These are phyloP conservation scores for Willaertia magna DNA, from an alignment of 208 protist species.

Conservation along the genomic window DNA sequence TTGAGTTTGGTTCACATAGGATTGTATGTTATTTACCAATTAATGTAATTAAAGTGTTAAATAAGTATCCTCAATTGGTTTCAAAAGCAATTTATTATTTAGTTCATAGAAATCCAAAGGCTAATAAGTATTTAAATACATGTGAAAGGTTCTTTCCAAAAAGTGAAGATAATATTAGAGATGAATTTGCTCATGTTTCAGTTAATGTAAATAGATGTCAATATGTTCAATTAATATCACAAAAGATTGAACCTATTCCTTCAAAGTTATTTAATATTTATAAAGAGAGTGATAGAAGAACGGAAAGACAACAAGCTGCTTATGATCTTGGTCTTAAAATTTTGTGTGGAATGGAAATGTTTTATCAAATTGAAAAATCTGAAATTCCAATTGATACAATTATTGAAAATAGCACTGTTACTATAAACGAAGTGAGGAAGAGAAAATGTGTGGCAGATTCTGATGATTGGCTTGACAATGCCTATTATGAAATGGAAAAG, in stretches of 20 bases:
- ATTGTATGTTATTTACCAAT: background rate
- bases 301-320: background rate
- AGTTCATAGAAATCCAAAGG: background rate
- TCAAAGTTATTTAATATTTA: background rate
- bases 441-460: background rate
- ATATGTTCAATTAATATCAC: background rate
- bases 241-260: background rate
- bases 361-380: background rate
- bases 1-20: background rate
- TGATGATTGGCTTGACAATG: background rate
- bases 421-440: background rate
- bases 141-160: background rate
- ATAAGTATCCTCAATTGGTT: background rate
- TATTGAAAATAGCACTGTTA: background rate
- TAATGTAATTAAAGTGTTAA: background rate
- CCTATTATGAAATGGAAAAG: background rate
- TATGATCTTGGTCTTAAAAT: background rate
- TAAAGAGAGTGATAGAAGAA: background rate
- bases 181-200: background rate
- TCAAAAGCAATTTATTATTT: background rate
- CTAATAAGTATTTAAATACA: background rate
- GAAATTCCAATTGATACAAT: background rate
- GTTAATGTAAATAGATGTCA: background rate
- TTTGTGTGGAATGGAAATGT: background rate
- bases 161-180: background rate